phyloP scores from a whole-genome alignment of 2,329 filamentous ascomycete species.

The Fonsecaea nubica region DNA sequence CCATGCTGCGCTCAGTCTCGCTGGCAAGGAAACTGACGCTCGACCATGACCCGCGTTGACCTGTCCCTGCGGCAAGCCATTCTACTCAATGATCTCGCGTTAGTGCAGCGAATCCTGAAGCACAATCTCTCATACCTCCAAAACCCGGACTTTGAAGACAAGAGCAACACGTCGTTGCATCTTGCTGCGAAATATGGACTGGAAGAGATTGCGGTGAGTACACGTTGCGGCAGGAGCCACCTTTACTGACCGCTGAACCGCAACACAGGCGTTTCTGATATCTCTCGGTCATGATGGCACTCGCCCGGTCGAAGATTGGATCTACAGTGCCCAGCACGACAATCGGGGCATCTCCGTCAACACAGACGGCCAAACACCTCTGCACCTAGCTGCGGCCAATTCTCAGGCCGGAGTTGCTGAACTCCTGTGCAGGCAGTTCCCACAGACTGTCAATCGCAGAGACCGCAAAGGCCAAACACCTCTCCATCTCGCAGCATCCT shows the following conservation, averaged over 20 bases:
- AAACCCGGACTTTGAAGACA: slow-evolving; percentile 77
- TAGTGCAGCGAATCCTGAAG: slow-evolving; percentile 77
- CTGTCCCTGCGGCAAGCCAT: slow-evolving; percentile 69
- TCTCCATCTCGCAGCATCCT: slow-evolving; percentile 52
- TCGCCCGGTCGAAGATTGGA: slow-evolving; percentile 38
- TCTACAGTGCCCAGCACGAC: slow-evolving; percentile 41
- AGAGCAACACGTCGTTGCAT: slow-evolving; percentile 84
- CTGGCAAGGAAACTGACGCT: not conserved
- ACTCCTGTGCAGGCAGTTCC: slow-evolving; percentile 70
- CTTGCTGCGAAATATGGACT: slow-evolving; percentile 77
- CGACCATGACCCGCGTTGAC: slow-evolving; percentile 31
- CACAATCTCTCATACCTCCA: slow-evolving; percentile 74
- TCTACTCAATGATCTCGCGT: slow-evolving; percentile 72
- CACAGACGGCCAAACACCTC: slow-evolving; percentile 77
- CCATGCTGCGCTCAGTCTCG: slow-evolving; percentile 2
- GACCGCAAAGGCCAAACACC: slow-evolving; percentile 68
- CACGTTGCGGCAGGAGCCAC: not conserved
- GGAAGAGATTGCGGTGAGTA: slow-evolving; percentile 65
- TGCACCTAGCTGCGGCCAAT: slow-evolving; percentile 75
- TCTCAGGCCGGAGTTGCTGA: slow-evolving; percentile 77
- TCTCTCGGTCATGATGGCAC: slow-evolving; percentile 73
- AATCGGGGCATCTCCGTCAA: slow-evolving; percentile 72
- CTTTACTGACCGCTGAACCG: slow-evolving; percentile 14
- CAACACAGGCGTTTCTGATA: slow-evolving; percentile 67
- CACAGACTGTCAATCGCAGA: slow-evolving; percentile 66